Base-by-base conservation (phyloP, 1,139 yeast species). In the Pichia sp. region DNA sequence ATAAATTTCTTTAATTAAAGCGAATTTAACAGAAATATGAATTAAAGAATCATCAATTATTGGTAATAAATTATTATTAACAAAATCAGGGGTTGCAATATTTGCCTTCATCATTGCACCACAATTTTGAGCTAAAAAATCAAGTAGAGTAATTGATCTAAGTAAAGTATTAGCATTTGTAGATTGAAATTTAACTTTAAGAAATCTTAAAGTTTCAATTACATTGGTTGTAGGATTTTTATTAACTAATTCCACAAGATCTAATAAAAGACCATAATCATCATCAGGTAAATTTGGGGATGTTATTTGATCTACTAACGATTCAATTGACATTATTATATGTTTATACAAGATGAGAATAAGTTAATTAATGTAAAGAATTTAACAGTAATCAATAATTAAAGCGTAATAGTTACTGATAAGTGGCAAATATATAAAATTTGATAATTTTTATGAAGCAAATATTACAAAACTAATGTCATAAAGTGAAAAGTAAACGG, bases 51-150 rank as follows among this genome's bases (percentile, higher is more conserved):
- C 87, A 20, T 71, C 72, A 30, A 87, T 68, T 52, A 82, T 68
- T 47, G 71, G 70, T 33, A 79, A 58, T 41, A 92, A 67, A 24
- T 72, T 70, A 38, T 71, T 69, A 28, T 54, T 50, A 28, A 89
- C 76, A 60, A 89, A 87, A 10, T 73, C 60, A 53, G 76, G 78
- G 24, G 89, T 71, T 31, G 96, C 90, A 38, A 90, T 80, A 55
- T 83, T 87, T 51, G 86, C 89, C 56, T 81, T 82, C 76, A 86
- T 78, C 54, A 89, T 71, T 2, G 95, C 81, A 1, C 97, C 97
- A 66, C 97, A 90, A 62, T 92, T 92, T 63, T 90, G 96, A 1
- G 96, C 96, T 32, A 87, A 64, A 0, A 96, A 82, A 22, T 79
- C 74, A 22, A 87, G 66, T 45, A 92, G 66, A 0, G 96, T 75